Percentiles rank a stretch among this genome's conserved stretches.
Evolutionary conservation across 108 stramenopile species (phyloP).

Genomic region (Skeletonema potamos): DNA sequence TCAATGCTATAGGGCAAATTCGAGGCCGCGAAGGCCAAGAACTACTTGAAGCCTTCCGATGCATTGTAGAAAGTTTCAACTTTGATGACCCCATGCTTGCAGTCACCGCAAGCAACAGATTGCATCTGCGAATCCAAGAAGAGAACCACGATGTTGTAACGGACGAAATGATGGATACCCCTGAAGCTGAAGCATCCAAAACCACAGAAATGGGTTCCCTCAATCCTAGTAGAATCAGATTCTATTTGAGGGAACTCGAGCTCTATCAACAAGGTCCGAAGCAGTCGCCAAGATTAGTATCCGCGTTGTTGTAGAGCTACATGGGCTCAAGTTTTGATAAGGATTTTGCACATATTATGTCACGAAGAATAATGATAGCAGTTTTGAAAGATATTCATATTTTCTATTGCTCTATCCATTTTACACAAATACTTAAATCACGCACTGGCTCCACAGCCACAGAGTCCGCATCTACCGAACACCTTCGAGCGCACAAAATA

Average conservation of each 20-base stretch:
- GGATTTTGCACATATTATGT: background rate
- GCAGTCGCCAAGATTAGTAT: background rate
- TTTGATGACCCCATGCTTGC: background rate
- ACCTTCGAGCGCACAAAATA: too few relatives aligned
- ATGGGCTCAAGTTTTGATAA: background rate
- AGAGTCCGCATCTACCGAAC: too few relatives aligned
- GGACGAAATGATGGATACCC: background rate
- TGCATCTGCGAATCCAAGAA: background rate
- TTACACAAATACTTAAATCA: too few relatives aligned
- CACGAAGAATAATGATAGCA: background rate
- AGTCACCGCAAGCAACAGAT: background rate
- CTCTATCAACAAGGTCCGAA: background rate
- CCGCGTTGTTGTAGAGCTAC: background rate
- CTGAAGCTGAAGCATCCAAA: background rate
- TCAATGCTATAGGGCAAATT: conserved; percentile 38
- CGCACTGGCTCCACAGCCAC: too few relatives aligned
- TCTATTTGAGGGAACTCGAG: background rate
- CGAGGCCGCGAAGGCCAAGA: background rate
- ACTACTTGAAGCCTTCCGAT: background rate
- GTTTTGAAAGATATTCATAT: too few relatives aligned
- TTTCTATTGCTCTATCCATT: too few relatives aligned
- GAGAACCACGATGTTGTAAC: background rate
- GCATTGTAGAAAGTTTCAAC: background rate
- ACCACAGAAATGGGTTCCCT: background rate
- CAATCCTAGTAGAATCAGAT: background rate